Evolutionary conservation across 192 early-diverging fungal species (phyloP).

Genomic region (Coemansia furcata): DNA sequence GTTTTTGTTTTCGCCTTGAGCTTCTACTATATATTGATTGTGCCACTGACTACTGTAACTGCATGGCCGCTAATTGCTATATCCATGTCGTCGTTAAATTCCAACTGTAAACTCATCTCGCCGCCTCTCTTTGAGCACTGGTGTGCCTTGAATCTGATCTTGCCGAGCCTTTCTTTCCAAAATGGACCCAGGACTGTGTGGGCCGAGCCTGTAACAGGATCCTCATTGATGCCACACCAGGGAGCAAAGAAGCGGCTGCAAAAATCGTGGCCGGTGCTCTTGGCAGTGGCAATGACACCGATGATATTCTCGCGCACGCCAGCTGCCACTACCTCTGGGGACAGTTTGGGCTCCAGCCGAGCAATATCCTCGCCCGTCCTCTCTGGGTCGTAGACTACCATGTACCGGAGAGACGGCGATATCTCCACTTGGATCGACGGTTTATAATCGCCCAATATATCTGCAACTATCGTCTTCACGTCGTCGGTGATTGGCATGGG

Average conservation of each 20-base stretch:
- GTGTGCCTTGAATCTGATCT: slow-evolving; percentile 5
- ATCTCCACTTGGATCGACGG: slow-evolving; percentile 2
- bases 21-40: slow-evolving; percentile 3
- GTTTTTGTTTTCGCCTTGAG: slow-evolving; percentile 79
- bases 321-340: slow-evolving; percentile 5
- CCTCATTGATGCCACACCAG: slow-evolving; percentile 41
- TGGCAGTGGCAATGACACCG: slow-evolving; percentile 4
- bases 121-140: slow-evolving; percentile 30
- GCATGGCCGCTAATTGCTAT: slow-evolving; percentile 21
- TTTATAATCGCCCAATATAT: slow-evolving; percentile 7
- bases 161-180: slow-evolving; percentile 15
- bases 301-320: slow-evolving; percentile 4
- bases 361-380: background rate
- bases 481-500: slow-evolving; percentile 3
- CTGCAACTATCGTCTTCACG: slow-evolving; percentile 6
- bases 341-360: background rate
- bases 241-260: slow-evolving; percentile 38
- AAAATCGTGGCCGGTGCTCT: slow-evolving; percentile 17
- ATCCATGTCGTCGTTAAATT: background rate
- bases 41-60: slow-evolving; percentile 19
- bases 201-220: slow-evolving; percentile 45
- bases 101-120: slow-evolving; percentile 2
- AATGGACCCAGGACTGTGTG: slow-evolving; percentile 40
- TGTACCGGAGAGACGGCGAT: slow-evolving; percentile 20
- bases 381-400: slow-evolving; percentile 18